Percentiles rank a stretch among this genome's conserved stretches.
Evolutionary conservation across 768 basidiomycete species (phyloP).

Genomic region (Xerocomus potaroensis): DNA sequence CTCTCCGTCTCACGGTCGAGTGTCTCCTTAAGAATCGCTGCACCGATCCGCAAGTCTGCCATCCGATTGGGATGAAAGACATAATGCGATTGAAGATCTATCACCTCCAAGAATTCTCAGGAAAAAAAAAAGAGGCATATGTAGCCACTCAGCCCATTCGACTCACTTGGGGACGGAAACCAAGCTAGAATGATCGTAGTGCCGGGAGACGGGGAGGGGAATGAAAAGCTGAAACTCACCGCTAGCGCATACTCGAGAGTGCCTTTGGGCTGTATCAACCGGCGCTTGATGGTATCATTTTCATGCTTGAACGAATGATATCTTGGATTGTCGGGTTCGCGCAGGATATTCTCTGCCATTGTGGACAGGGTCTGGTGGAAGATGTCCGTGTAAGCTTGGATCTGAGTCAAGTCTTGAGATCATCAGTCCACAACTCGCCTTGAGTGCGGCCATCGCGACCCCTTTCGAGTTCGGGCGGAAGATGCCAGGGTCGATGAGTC

Average conservation of each 20-base stretch:
- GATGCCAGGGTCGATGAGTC: constrained; percentile 78
- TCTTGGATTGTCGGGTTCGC: constrained; percentile 68
- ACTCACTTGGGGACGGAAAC: constrained; percentile 65
- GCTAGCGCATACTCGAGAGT: constrained; percentile 77
- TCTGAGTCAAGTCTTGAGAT: neutral
- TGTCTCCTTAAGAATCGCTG: constrained; percentile 60
- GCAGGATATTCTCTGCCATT: constrained; percentile 69
- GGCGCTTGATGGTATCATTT: constrained; percentile 60
- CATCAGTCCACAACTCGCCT: constrained; percentile 41
- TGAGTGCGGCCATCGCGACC: constrained; percentile 56
- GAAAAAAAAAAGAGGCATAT: too few relatives aligned
- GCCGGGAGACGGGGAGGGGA: constrained; percentile 4
- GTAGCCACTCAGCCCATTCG: neutral
- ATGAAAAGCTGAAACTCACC: constrained; percentile 40
- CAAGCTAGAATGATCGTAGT: constrained; percentile 43
- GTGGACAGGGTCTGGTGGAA: constrained; percentile 48
- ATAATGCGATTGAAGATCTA: constrained; percentile 71
- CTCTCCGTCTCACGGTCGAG: constrained; percentile 47
- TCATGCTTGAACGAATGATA: constrained; percentile 74
- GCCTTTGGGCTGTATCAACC: constrained; percentile 65
- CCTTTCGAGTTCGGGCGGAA: constrained; percentile 62
- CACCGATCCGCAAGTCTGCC: constrained; percentile 58
- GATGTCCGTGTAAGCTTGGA: neutral
- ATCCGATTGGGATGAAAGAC: constrained; percentile 50
- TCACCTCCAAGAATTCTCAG: constrained; percentile 52